Conservation (phyloP, 768 basidiomycete genomes). For the Tylopilus rubrobrunneus region DNA sequence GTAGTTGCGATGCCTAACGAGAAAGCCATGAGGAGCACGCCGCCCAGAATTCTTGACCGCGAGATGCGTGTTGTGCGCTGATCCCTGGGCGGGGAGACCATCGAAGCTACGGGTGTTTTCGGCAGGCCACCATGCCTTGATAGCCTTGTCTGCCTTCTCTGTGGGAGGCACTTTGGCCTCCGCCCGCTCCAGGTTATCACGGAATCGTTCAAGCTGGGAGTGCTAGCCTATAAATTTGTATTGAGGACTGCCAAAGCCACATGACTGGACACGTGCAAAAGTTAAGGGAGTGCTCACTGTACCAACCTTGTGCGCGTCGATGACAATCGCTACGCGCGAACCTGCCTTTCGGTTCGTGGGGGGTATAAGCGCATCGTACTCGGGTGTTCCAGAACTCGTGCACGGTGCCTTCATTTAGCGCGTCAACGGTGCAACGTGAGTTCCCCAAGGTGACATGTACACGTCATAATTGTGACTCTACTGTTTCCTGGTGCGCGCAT, state of each 20-base stretch:
- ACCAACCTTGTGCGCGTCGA: conserved; percentile 60
- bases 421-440: too few species aligned
- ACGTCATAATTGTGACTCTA: conserved; percentile 49
- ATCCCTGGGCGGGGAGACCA: conserved; percentile 47
- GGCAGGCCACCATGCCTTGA: conserved; percentile 52
- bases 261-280: conserved; percentile 44
- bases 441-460: too few species aligned
- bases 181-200: conserved; percentile 39
- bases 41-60: conserved; percentile 15
- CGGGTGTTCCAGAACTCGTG: conserved; percentile 12
- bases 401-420: too few species aligned
- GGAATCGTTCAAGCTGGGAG: conserved; percentile 45
- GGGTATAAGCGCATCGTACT: conserved; percentile 40
- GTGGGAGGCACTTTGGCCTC: conserved; percentile 31
- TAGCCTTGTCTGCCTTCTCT: conserved; percentile 36
- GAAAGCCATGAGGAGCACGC: conserved; percentile 26
- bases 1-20: conserved; percentile 25
- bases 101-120: conserved; percentile 53
- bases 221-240: conserved; percentile 57
- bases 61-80: conserved; percentile 24
- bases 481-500: conserved; percentile 54
- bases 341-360: conserved; percentile 26
- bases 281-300: conserved; percentile 31
- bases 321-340: conserved; percentile 55
- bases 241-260: conserved; percentile 61